These are phyloP conservation scores for Thraustotheca clavata DNA, from an alignment of 352 stramenopile genomes.

Conservation along the genomic window DNA sequence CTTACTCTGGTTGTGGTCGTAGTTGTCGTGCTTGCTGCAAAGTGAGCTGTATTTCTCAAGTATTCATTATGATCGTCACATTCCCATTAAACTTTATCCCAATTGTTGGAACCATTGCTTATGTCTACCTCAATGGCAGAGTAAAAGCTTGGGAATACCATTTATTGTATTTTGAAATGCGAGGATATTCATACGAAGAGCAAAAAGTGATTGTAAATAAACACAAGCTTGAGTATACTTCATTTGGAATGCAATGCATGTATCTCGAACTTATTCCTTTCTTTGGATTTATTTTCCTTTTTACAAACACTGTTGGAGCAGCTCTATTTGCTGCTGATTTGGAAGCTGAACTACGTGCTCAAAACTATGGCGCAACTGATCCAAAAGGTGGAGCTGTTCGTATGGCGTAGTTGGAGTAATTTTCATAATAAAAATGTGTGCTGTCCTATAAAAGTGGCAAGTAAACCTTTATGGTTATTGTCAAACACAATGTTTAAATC, in stretches of 20 bases:
- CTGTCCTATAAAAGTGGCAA: no score
- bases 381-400: no score
- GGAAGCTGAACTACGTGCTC: conserved; percentile 30
- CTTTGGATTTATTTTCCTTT: conserved; percentile 51
- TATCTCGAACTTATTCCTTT: conserved; percentile 67
- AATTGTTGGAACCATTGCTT: conserved; percentile 47
- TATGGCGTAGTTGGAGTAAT: no score
- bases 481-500: no score
- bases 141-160: conserved; percentile 65
- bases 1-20: conserved; percentile 28
- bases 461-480: no score
- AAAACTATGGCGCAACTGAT: background rate
- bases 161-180: conserved; percentile 70
- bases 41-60: conserved; percentile 39
- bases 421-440: no score
- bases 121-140: conserved; percentile 60
- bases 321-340: conserved; percentile 58
- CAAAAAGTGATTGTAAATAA: conserved; percentile 42
- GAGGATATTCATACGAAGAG: conserved; percentile 42
- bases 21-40: conserved; percentile 44
- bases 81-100: conserved; percentile 63
- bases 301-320: conserved; percentile 62
- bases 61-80: conserved; percentile 47
- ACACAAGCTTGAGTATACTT: conserved; percentile 46
- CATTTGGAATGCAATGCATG: conserved; percentile 61